Conservation (phyloP, 225 moss, liverwort and hornwort genomes). For the Climacium dendroides region DNA sequence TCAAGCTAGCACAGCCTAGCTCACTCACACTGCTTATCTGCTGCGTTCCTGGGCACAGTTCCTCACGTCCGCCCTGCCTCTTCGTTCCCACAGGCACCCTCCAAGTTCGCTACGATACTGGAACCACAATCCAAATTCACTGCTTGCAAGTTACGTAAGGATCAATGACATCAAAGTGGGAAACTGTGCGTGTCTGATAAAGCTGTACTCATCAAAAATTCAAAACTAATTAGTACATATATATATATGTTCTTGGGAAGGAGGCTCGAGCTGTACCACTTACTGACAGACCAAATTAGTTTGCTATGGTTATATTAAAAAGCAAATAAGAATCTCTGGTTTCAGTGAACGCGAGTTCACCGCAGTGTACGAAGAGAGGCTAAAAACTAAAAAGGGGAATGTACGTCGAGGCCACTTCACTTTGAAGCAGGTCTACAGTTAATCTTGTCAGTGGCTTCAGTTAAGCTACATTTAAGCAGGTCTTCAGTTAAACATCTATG, state of each 20-base stretch:
- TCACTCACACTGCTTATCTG: background rate
- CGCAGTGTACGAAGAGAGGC: no score
- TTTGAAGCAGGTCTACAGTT: no score
- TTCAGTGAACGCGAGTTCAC: background rate
- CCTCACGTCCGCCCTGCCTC: background rate
- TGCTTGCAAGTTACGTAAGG: background rate
- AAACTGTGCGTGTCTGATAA: background rate
- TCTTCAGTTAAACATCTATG: background rate
- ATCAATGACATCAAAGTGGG: background rate
- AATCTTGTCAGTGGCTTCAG: no score
- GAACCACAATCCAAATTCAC: background rate
- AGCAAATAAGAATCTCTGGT: background rate
- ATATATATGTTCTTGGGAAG: background rate
- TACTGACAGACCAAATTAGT: background rate
- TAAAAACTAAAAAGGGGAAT: no score
- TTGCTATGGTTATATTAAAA: no score
- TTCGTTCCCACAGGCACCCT: background rate
- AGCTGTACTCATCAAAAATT: background rate
- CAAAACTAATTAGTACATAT: background rate
- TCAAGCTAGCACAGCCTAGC: background rate
- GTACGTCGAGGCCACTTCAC: no score
- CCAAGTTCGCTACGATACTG: background rate
- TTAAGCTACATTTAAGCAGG: no score
- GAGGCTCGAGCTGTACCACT: background rate
- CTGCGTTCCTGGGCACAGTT: background rate